phyloP scores from a whole-genome alignment of 2,329 filamentous ascomycete genomes.

The Stagonosporopsis rhizophila region DNA sequence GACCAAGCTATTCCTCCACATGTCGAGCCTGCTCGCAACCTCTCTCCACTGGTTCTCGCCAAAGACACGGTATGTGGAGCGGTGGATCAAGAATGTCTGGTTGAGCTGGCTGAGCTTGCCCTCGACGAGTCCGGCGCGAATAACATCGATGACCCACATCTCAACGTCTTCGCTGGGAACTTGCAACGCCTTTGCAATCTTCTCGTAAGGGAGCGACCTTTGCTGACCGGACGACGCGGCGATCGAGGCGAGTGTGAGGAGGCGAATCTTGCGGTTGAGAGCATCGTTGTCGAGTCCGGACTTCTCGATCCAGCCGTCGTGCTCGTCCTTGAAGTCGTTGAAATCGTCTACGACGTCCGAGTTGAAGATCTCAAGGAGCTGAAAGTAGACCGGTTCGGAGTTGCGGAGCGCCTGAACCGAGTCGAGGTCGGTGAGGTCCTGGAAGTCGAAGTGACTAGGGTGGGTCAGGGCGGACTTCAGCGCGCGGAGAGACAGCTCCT shows the following conservation, averaged over 20 bases:
- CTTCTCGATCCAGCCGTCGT: conserved; percentile 83
- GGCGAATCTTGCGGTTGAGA: conserved; percentile 93
- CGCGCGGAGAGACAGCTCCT: conserved; percentile 67
- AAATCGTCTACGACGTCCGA: conserved; percentile 95
- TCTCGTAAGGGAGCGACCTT: conserved; percentile 86
- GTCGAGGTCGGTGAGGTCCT: conserved; percentile 72
- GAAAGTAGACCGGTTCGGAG: conserved; percentile 83
- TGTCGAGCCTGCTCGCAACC: conserved; percentile 86
- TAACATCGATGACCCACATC: conserved; percentile 98
- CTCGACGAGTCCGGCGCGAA: conserved; percentile 93
- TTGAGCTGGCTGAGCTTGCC: conserved; percentile 94
- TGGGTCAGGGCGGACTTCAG: conserved; percentile 72
- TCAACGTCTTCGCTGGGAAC: conserved; percentile 86
- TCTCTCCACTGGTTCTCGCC: conserved; percentile 98
- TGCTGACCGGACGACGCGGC: conserved; percentile 78
- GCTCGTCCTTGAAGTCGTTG: conserved; percentile 92
- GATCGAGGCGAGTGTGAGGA: conserved; percentile 89
- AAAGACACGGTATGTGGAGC: conserved; percentile 95
- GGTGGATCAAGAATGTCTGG: conserved; percentile 92
- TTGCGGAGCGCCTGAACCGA: conserved; percentile 86
- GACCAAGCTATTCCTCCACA: conserved; percentile 84
- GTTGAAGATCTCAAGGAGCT: conserved; percentile 94
- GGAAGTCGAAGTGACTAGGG: conserved; percentile 74
- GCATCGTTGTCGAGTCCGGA: conserved; percentile 73
- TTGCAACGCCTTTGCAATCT: conserved; percentile 84